These are phyloP conservation scores for Hibiscus tridactylites DNA, from an alignment of 345 rosid genomes.

Conservation along the genomic window DNA sequence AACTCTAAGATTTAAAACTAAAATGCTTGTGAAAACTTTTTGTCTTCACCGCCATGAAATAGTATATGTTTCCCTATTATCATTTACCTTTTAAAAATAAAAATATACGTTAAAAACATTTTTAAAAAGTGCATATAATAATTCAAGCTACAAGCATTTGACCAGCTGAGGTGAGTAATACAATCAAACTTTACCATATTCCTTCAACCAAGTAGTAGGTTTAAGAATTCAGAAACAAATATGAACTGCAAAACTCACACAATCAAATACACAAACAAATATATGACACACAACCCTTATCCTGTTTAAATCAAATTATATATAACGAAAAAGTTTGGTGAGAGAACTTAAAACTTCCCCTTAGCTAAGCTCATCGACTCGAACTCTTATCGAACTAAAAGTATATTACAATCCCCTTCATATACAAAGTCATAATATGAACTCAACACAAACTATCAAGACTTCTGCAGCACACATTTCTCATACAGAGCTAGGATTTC, in stretches of 20 bases:
- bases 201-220: background rate
- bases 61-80: too few relatives aligned
- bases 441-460: constrained; percentile 2
- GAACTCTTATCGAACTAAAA: constrained; percentile 2
- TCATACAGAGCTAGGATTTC: constrained; percentile 79
- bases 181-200: background rate
- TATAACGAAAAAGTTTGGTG: background rate
- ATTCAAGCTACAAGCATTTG: too few relatives aligned
- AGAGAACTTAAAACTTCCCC: background rate
- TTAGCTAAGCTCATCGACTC: background rate
- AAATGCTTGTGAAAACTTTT: too few relatives aligned
- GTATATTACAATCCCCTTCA: constrained; percentile 16
- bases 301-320: background rate
- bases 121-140: too few relatives aligned
- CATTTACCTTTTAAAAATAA: too few relatives aligned
- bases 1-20: too few relatives aligned
- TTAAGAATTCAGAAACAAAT: background rate
- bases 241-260: background rate
- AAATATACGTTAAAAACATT: too few relatives aligned
- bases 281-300: background rate
- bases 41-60: too few relatives aligned
- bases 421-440: constrained; percentile 34
- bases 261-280: background rate
- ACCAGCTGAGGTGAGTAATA: too few relatives aligned
- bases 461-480: constrained; percentile 60